Percentiles rank a stretch among this genome's conserved stretches.
Conservation (phyloP, 2,329 filamentous ascomycete species). For the Plectosphaerella cucumerina region DNA sequence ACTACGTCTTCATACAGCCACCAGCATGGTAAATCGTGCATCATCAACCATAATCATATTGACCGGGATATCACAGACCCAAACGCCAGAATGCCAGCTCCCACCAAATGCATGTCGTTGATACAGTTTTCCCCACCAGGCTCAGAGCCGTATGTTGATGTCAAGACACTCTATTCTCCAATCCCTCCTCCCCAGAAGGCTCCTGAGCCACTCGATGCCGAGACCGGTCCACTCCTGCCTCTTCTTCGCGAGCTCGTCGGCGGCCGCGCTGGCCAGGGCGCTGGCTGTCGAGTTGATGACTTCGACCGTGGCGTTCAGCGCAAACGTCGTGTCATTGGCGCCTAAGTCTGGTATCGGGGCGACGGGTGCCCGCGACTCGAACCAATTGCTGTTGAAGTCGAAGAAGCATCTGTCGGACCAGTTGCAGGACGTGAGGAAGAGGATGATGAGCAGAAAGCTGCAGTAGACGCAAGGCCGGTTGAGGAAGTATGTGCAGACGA, state of each 20-base stretch:
- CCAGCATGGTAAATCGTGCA: no score
- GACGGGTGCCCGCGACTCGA: slow-evolving; percentile 65
- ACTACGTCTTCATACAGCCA: no score
- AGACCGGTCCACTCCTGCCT: slow-evolving; percentile 68
- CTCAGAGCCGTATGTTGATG: slow-evolving; percentile 72
- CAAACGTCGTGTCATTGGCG: slow-evolving; percentile 21
- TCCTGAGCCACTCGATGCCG: slow-evolving; percentile 82
- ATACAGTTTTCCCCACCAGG: neutral
- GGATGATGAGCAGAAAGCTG: slow-evolving; percentile 89
- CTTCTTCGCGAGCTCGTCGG: slow-evolving; percentile 54
- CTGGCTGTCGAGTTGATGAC: slow-evolving; percentile 67
- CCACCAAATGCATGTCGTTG: neutral
- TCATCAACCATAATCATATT: no score
- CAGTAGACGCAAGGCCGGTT: slow-evolving; percentile 98
- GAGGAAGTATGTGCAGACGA: slow-evolving; percentile 91
- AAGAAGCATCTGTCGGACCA: slow-evolving; percentile 91
- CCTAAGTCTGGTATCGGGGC: slow-evolving; percentile 20
- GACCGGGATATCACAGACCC: neutral
- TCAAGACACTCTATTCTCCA: slow-evolving; percentile 92
- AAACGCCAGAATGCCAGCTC: neutral
- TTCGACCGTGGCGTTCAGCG: slow-evolving; percentile 45
- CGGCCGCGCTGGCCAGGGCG: slow-evolving; percentile 61
- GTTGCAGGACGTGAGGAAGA: slow-evolving; percentile 87
- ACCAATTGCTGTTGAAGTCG: slow-evolving; percentile 90
- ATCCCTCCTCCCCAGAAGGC: slow-evolving; percentile 74